phyloP scores from a whole-genome alignment of 2,329 filamentous ascomycete genomes.

The Sphaerulina vaccinii region DNA sequence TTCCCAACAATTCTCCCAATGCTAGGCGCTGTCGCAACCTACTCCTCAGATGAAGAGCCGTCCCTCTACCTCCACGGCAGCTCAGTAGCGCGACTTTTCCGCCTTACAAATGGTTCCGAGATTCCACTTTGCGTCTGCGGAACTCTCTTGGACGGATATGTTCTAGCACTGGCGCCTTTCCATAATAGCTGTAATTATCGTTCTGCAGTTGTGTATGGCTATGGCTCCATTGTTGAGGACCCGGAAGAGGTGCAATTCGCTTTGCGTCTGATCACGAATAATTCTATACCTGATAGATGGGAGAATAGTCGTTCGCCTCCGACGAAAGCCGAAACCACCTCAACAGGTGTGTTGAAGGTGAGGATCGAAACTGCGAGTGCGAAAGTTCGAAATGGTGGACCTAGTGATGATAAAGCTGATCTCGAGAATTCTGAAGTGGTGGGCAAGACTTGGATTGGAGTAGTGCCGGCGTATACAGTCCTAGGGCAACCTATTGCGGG shows the following conservation, averaged over 20 bases:
- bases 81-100: constrained; percentile 74
- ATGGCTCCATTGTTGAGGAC: constrained; percentile 66
- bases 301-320: constrained; percentile 67
- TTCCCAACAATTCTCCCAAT: constrained; percentile 80
- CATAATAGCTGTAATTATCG: constrained; percentile 82
- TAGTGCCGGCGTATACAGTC: constrained; percentile 63
- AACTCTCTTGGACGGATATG: constrained; percentile 73
- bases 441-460: constrained; percentile 57
- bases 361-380: constrained; percentile 69
- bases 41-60: constrained; percentile 59
- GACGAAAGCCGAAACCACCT: constrained; percentile 69
- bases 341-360: constrained; percentile 70
- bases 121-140: constrained; percentile 72
- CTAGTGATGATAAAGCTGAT: constrained; percentile 61
- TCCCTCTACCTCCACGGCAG: constrained; percentile 84
- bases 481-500: constrained; percentile 64
- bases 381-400: constrained; percentile 67
- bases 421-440: constrained; percentile 50
- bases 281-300: constrained; percentile 69
- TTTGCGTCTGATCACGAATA: constrained; percentile 75
- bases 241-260: constrained; percentile 77
- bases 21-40: constrained; percentile 80
- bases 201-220: constrained; percentile 73
- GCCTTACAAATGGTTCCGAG: constrained; percentile 49
- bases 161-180: constrained; percentile 76